Percentiles rank a stretch among this genome's conserved stretches.
Evolutionary conservation across 1,139 yeast genomes (phyloP).

Genomic region (Yamadazyma atlantica): DNA sequence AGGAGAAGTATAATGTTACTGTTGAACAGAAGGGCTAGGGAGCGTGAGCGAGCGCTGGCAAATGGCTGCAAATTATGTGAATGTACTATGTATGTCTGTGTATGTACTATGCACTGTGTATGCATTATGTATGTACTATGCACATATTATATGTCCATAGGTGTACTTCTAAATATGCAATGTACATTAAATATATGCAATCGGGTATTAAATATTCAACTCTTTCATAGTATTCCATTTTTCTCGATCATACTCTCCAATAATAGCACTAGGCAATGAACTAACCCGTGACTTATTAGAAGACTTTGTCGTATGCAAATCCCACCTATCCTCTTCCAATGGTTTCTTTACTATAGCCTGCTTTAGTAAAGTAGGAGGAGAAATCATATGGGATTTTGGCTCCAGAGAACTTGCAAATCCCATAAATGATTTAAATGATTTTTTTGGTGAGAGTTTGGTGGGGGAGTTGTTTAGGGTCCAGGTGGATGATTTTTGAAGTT

Average conservation of each 20-base stretch:
- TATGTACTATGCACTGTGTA: background rate
- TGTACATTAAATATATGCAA: background rate
- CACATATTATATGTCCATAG: too few relatives aligned
- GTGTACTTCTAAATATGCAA: too few relatives aligned
- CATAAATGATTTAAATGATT: slow-evolving; percentile 10
- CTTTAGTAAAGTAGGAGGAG: slow-evolving; percentile 18
- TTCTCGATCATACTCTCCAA: slow-evolving; percentile 65
- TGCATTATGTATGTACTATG: too few relatives aligned
- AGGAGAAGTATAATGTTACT: background rate
- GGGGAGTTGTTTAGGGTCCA: too few relatives aligned
- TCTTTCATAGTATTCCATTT: slow-evolving; percentile 58
- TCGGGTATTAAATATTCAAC: slow-evolving; percentile 12
- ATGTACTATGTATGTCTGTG: too few relatives aligned
- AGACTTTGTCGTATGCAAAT: slow-evolving; percentile 35
- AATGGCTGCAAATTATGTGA: slow-evolving; percentile 1
- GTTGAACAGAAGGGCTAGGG: too few relatives aligned
- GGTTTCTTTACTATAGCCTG: slow-evolving; percentile 17
- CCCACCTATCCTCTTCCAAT: slow-evolving; percentile 35
- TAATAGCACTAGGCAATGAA: slow-evolving; percentile 56
- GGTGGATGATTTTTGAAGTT: background rate
- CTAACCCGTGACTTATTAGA: slow-evolving; percentile 44
- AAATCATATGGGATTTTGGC: too few relatives aligned
- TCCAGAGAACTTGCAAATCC: too few relatives aligned
- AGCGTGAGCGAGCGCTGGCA: background rate
- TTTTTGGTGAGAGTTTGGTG: slow-evolving; percentile 13